These are phyloP conservation scores for Boletus tomentosulus DNA, from an alignment of 768 basidiomycete genomes.

Conservation along the genomic window DNA sequence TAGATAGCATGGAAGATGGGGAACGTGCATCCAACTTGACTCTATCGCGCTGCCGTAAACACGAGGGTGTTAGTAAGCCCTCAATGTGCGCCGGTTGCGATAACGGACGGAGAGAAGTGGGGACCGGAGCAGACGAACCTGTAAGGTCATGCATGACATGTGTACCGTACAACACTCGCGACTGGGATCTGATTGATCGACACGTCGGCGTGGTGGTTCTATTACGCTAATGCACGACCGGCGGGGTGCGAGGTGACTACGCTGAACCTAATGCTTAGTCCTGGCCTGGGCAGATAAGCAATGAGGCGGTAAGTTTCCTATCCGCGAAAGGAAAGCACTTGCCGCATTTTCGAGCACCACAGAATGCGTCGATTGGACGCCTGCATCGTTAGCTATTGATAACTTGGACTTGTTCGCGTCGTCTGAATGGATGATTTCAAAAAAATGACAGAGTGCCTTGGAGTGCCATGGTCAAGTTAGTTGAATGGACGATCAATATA, in stretches of 20 bases:
- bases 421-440: too few relatives aligned
- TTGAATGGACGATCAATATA: neutral
- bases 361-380: too few relatives aligned
- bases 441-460: too few relatives aligned
- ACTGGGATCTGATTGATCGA: neutral
- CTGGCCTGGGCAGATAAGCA: neutral
- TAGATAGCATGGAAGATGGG: slow-evolving; percentile 12
- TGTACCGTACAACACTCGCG: neutral
- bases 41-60: slow-evolving; percentile 12
- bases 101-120: slow-evolving; percentile 1
- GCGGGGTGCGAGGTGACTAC: neutral
- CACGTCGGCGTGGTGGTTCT: neutral
- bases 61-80: neutral
- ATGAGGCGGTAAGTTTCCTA: neutral
- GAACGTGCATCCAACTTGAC: slow-evolving; percentile 6
- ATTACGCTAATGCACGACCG: neutral
- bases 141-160: neutral
- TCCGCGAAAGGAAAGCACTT: neutral
- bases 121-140: neutral
- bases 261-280: neutral
- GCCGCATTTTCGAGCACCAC: too few relatives aligned
- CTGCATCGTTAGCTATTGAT: too few relatives aligned
- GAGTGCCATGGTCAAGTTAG: too few relatives aligned
- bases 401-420: too few relatives aligned
- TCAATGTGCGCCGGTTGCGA: slow-evolving; percentile 7